Conservation (phyloP, 768 basidiomycete species). For the Naganishia kalamii region DNA sequence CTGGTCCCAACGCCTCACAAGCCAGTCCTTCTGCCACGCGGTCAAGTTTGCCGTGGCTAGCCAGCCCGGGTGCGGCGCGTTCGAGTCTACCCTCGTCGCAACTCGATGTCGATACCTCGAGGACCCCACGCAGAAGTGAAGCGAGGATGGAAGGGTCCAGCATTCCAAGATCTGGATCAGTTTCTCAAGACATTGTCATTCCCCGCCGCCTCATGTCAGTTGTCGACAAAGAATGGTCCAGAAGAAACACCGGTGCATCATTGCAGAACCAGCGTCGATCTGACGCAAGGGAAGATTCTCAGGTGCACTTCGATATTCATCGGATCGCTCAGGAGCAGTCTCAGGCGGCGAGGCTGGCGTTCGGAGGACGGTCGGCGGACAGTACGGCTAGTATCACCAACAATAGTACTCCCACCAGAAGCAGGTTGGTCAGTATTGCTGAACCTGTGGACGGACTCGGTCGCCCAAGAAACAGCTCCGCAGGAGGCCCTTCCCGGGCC, state of each 20-base stretch:
- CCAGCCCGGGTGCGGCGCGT: no score
- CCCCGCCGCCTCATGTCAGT: background rate
- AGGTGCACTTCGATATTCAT: background rate
- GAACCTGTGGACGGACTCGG: background rate
- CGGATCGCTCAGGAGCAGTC: background rate
- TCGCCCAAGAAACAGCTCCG: no score
- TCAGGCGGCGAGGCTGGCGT: background rate
- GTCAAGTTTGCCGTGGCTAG: no score
- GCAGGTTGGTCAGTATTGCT: background rate
- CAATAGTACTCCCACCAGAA: background rate
- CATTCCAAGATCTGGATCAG: no score
- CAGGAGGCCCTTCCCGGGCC: no score
- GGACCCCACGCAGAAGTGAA: no score
- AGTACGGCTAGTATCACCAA: background rate
- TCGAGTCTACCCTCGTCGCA: no score
- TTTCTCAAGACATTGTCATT: slow-evolving; percentile 4
- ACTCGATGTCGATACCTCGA: no score
- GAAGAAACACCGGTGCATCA: background rate
- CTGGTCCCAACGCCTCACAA: no score
- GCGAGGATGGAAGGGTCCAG: no score
- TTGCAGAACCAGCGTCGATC: background rate
- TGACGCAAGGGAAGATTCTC: background rate
- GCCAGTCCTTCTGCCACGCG: no score
- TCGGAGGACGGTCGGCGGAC: background rate
- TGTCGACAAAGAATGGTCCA: no score